Evolutionary conservation across 805 yeast species (phyloP), one percentile per base, ranked within the genome.

Genomic region (Citeromyces matritensis): DNA sequence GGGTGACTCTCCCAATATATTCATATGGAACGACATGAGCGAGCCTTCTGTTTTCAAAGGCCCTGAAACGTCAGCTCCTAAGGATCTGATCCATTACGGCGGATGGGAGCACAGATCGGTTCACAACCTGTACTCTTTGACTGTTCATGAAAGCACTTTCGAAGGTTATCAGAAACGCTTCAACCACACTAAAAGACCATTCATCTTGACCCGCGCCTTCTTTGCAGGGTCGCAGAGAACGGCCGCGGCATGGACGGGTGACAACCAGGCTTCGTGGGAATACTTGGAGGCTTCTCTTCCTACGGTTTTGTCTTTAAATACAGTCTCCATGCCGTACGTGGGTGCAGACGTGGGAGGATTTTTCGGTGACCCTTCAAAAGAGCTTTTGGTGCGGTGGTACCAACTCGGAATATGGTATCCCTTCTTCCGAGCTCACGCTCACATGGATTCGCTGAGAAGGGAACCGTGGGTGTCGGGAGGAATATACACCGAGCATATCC

Each of bases 311-410:
- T 81, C 93, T 3, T 66, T 76, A 40, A 84, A 85, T 30, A 58
- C 82, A 19, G 82, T 72, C 2, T 94, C 94, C 6, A 76, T 73
- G 73, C 95, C 95, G 21, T 88, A 86, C 55, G 67, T 80, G 5
- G 99, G 99, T 6, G 88, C 95, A 6, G 99, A 91, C 57, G 88
- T 91, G 29, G 97, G 95, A 23, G 98, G 99, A 0, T 91, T 91
- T 48, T 86, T 85, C 47, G 94, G 94, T 3, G 68, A 91, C 48
- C 97, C 98, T 0, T 58, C 73, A 0, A 63, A 69, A 24, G 97
- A 91, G 45, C 55, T 91, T 37, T 59, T 83, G 35, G 68, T 81
- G 0, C 66, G 99, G 45, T 91, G 98, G 98, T 88, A 86, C 49
- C 98, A 91, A 51, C 65, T 94, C 3, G 98, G 96, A 36, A 70